Conservation (phyloP, 2,329 filamentous ascomycete species). For the Apiospora marii region DNA sequence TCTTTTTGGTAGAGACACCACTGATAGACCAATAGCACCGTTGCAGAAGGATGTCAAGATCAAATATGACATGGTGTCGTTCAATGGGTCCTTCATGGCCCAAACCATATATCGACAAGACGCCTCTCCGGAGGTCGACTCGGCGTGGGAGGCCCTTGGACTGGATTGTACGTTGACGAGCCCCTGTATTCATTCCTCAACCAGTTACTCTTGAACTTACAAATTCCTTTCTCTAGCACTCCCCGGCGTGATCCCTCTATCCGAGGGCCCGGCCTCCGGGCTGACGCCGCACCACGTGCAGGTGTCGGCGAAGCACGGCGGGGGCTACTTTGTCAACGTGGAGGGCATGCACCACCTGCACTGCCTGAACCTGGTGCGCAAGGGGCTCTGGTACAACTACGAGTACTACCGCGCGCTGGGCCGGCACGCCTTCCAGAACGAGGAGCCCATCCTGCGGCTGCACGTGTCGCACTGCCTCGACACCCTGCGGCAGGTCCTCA, state of each 20-base stretch:
- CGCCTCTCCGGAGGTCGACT: constrained; percentile 61
- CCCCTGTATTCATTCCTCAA: not conserved
- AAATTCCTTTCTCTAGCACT: constrained; percentile 33
- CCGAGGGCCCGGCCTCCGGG: constrained; percentile 58
- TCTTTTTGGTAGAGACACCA: too few species aligned
- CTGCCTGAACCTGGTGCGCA: constrained; percentile 68
- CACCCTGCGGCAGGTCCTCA: constrained; percentile 67
- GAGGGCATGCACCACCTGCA: constrained; percentile 65
- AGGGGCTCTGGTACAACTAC: constrained; percentile 66
- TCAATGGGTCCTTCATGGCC: constrained; percentile 65
- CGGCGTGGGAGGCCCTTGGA: constrained; percentile 55
- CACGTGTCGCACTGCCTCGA: constrained; percentile 70
- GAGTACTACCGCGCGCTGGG: constrained; percentile 57
- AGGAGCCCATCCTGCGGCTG: constrained; percentile 59
- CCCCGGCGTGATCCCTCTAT: constrained; percentile 55
- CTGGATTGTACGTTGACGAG: constrained; percentile 20
- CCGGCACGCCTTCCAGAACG: constrained; percentile 60
- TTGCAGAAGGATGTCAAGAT: constrained; percentile 48
- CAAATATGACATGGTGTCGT: constrained; percentile 50
- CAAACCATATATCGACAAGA: constrained; percentile 60
- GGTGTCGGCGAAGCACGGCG: constrained; percentile 61
- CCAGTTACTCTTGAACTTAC: not conserved
- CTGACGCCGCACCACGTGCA: constrained; percentile 63
- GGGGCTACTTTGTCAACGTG: constrained; percentile 65
- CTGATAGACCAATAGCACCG: constrained; percentile 32